phyloP scores from a whole-genome alignment of 2,329 filamentous ascomycete genomes.

The Colletotrichum lupini region DNA sequence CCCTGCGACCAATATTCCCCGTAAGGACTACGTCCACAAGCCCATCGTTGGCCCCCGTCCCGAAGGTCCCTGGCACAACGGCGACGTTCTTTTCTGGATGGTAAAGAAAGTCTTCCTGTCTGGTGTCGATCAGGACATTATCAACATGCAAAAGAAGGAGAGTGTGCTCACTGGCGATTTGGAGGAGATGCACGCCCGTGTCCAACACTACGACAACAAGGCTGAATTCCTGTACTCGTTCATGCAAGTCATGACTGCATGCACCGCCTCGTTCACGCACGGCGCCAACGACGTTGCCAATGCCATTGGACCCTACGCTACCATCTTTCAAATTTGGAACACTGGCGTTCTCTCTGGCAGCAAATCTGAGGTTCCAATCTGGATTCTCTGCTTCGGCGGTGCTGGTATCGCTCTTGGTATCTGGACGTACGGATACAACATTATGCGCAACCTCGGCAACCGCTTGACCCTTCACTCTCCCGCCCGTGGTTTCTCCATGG shows the following conservation, averaged over 20 bases:
- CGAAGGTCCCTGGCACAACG: constrained; percentile 51
- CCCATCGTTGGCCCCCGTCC: constrained; percentile 46
- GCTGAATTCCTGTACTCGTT: constrained; percentile 71
- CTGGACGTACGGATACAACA: constrained; percentile 65
- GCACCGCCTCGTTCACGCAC: constrained; percentile 72
- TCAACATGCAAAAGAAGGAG: constrained; percentile 42
- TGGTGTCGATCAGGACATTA: constrained; percentile 51
- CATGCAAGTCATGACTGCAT: constrained; percentile 69
- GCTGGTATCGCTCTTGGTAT: constrained; percentile 55
- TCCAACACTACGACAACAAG: constrained; percentile 70
- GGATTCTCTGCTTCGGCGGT: constrained; percentile 61
- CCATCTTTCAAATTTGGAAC: constrained; percentile 70
- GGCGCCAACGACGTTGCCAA: constrained; percentile 75
- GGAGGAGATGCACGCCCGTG: constrained; percentile 65
- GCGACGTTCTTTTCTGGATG: constrained; percentile 51
- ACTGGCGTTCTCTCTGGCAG: constrained; percentile 53
- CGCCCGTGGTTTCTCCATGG: constrained; percentile 62
- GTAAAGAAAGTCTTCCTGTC: constrained; percentile 55
- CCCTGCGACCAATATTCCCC: constrained; percentile 25
- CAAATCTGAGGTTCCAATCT: constrained; percentile 65
- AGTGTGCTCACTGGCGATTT: constrained; percentile 63
- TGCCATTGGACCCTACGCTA: constrained; percentile 71
- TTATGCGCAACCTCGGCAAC: constrained; percentile 69
- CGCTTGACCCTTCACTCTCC: constrained; percentile 68
- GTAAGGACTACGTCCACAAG: constrained; percentile 33